Base-by-base conservation (phyloP, 305 asterid genomes). In the Rubia balearica region DNA sequence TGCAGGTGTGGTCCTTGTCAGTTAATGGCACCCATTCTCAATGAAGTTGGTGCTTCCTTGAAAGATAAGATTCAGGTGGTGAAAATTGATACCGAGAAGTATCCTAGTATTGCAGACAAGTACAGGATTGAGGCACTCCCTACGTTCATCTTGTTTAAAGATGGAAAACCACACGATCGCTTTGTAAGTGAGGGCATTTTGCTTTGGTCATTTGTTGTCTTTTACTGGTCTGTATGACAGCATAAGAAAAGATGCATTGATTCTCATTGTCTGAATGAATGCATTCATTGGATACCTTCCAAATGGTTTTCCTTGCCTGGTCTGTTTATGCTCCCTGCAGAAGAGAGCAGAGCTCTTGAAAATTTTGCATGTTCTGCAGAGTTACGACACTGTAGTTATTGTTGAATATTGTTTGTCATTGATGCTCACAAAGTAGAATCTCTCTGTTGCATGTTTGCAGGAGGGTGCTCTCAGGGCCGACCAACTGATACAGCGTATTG, bases 1-100 rank as follows among this genome's bases (percentile, higher is more conserved):
- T 84, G 73, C 78, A 93, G 98, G 98, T 93, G 98, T 46, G 98
- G 98, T 64, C 98, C 98, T 62, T 93, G 98, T 85, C 96, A 89
- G 72, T 84, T 86, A 74, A 93, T 93, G 97, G 96, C 83, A 75
- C 97, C 98, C 51, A 78, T 93, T 74, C 95, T 93, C 72, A 87
- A 88, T 5, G 84, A 91, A 78, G 93, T 91, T 60, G 77, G 95
- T 65, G 78, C 86, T 51, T 70, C 83, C 14, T 67, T 93, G 90
- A 81, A 59, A 65, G 96, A 91, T 75, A 88, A 88, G 81, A 82
- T 93, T 79, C 88, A 83, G 83, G 85, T 93, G 60, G 96, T 91
- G 80, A 91, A 93, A 82, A 85, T 93, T 67, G 98, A 93, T 73
- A 91, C 96, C 0, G 98, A 93, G 84, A 93, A 89, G 85, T 93